A percentile compares a stretch with the other conserved stretches of the same genome.
Evolutionary conservation across 2,329 filamentous ascomycete species (phyloP).

Genomic region (Mycosphaerelloides madeirae): DNA sequence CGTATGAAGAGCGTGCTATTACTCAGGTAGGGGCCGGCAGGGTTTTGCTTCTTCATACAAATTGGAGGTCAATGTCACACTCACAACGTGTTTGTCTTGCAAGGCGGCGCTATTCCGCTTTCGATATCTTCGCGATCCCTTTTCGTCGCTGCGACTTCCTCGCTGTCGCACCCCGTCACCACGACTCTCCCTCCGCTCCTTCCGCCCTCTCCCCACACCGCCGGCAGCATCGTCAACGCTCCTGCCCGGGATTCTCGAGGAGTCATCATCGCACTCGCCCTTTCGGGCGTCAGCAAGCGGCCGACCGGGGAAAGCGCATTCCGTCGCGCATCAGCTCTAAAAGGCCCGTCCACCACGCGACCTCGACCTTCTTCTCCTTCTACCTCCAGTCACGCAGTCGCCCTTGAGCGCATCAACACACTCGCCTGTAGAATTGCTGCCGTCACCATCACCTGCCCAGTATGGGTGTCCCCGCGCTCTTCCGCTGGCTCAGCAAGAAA

Average conservation of each 20-base stretch:
- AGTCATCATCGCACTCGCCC: background rate
- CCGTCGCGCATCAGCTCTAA: background rate
- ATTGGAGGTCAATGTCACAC: too few relatives aligned
- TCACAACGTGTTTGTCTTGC: too few relatives aligned
- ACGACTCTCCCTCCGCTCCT: too few relatives aligned
- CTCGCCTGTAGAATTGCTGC: background rate
- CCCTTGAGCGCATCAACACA: background rate
- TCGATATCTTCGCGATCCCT: too few relatives aligned
- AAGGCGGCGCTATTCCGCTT: too few relatives aligned
- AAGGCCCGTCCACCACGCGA: background rate
- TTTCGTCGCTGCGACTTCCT: too few relatives aligned
- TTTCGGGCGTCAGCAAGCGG: background rate
- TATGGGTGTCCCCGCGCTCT: conserved; percentile 94
- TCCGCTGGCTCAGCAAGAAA: conserved; percentile 93
- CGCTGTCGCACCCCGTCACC: too few relatives aligned
- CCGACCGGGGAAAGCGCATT: background rate
- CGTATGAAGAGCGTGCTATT: too few relatives aligned
- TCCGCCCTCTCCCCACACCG: background rate
- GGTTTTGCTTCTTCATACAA: too few relatives aligned
- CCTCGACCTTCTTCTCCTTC: background rate
- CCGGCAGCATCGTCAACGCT: background rate
- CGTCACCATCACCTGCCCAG: conserved; percentile 22
- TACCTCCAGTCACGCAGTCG: background rate
- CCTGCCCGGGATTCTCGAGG: background rate
- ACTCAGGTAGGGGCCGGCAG: too few relatives aligned